Evolutionary conservation across 2,329 filamentous ascomycete genomes (phyloP).

Genomic region (Penicillium olsonii): DNA sequence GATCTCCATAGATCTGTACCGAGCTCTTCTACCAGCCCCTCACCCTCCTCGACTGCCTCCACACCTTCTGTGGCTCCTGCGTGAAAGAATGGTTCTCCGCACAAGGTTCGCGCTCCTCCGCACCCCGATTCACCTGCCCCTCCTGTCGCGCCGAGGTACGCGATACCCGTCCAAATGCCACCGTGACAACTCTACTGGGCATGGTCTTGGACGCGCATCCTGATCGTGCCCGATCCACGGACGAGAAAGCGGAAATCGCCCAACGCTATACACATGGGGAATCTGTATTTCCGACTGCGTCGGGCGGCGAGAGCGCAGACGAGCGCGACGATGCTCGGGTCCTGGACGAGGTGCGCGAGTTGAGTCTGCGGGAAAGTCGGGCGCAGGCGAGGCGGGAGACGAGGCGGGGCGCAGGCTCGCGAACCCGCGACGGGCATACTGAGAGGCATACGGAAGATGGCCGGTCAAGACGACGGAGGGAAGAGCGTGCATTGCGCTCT

Average conservation of each 20-base stretch:
- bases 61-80: conserved; percentile 95
- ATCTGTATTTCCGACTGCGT: conserved; percentile 66
- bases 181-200: conserved; percentile 83
- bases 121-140: conserved; percentile 77
- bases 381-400: conserved; percentile 28
- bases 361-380: conserved; percentile 63
- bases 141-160: conserved; percentile 86
- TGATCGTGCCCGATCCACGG: conserved; percentile 65
- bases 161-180: conserved; percentile 86
- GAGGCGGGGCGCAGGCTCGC: conserved; percentile 26
- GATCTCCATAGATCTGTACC: conserved; percentile 78
- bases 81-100: conserved; percentile 94
- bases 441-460: conserved; percentile 42
- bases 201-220: conserved; percentile 84
- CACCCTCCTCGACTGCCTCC: conserved; percentile 87
- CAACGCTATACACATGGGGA: conserved; percentile 80
- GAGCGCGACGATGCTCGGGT: conserved; percentile 69
- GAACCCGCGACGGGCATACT: conserved; percentile 36
- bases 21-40: conserved; percentile 90
- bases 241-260: conserved; percentile 76
- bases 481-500: conserved; percentile 27
- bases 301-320: conserved; percentile 40
- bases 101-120: conserved; percentile 61
- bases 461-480: conserved; percentile 37
- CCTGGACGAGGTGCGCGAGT: conserved; percentile 68